These are phyloP conservation scores for Cornus kousa DNA, from an alignment of 148 eudicot genomes.

Conservation along the genomic window DNA sequence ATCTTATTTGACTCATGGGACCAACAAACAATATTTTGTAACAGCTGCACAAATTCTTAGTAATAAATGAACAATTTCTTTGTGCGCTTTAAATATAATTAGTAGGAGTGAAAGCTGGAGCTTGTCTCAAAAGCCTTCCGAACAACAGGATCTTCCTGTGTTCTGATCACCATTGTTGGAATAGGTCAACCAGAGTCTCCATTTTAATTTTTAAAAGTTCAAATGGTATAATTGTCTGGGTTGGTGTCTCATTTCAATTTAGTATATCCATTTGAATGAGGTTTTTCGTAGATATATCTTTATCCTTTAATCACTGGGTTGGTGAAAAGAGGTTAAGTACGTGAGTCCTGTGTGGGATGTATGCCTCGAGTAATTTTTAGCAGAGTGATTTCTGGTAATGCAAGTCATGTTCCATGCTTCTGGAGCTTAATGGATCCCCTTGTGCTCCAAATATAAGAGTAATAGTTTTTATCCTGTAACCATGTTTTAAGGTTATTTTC, in stretches of 20 bases:
- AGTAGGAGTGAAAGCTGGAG: background rate
- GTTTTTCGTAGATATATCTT: too few relatives aligned
- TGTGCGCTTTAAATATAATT: background rate
- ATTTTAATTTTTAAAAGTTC: too few relatives aligned
- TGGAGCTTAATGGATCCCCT: background rate
- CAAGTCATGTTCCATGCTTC: background rate
- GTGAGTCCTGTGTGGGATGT: background rate
- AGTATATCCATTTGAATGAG: too few relatives aligned
- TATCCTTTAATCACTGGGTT: too few relatives aligned
- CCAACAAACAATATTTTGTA: background rate
- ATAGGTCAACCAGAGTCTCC: background rate
- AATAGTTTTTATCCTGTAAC: too few relatives aligned
- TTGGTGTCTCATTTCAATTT: background rate
- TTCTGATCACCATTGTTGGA: background rate
- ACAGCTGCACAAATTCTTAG: background rate
- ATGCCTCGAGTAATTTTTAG: background rate
- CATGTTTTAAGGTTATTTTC: background rate
- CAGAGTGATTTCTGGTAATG: background rate
- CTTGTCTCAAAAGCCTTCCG: background rate
- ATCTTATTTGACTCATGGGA: background rate
- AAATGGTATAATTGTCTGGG: background rate
- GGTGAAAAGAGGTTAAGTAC: background rate
- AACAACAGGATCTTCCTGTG: background rate
- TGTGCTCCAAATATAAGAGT: background rate
- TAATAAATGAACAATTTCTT: background rate